Conservation (phyloP, 140 eudicot species). For the Anethum foeniculum region DNA sequence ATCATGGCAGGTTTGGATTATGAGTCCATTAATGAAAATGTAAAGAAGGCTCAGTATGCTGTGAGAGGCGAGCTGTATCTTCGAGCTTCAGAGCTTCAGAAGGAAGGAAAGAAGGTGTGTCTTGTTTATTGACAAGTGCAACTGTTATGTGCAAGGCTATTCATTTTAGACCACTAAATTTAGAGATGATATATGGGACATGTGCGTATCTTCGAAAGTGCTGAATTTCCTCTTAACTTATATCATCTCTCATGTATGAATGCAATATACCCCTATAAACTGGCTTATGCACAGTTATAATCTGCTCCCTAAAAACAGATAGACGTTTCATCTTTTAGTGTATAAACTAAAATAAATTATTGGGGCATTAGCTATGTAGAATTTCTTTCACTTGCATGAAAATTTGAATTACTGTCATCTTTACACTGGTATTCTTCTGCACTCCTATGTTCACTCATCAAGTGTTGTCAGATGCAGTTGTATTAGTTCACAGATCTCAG, state of each 20-base stretch:
- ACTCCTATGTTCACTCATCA: background rate
- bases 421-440: background rate
- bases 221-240: background rate
- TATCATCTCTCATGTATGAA: background rate
- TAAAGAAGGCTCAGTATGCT: constrained; percentile 96
- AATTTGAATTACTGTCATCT: background rate
- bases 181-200: background rate
- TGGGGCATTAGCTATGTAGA: background rate
- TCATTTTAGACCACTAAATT: background rate
- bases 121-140: background rate
- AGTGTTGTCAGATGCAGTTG: background rate
- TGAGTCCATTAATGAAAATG: constrained; percentile 78
- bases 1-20: constrained; percentile 77
- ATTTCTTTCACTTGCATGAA: background rate
- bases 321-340: background rate
- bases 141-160: background rate
- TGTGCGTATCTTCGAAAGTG: background rate
- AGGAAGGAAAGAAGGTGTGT: constrained; percentile 90
- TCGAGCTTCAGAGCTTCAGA: constrained; percentile 98
- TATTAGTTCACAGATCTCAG: background rate
- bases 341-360: background rate
- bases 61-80: constrained; percentile 98
- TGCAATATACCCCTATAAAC: background rate
- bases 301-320: background rate
- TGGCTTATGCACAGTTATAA: background rate